A percentile compares a stretch with the other conserved stretches of the same genome.
Evolutionary conservation across 1,284 basidiomycete genomes (phyloP).

Genomic region (Naganishia albida): DNA sequence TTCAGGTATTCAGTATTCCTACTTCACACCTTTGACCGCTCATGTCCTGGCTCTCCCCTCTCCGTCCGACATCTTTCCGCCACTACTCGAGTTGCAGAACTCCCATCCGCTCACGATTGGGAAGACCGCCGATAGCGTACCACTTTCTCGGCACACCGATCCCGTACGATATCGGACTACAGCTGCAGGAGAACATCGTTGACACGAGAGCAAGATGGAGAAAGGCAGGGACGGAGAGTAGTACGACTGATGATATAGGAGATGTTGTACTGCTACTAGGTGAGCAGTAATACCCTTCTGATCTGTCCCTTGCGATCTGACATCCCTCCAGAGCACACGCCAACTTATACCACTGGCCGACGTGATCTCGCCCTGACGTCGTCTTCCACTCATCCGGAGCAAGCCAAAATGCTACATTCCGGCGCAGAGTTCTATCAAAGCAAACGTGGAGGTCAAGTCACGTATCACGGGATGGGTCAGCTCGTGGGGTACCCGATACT

Average conservation of each 20-base stretch:
- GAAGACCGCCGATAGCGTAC: conserved; percentile 65
- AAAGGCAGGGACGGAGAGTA: not conserved
- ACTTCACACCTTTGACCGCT: no score
- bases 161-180: conserved; percentile 69
- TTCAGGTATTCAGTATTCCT: no score
- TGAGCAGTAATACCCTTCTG: conserved; percentile 38
- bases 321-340: conserved; percentile 67
- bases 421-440: conserved; percentile 87
- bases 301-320: conserved; percentile 30
- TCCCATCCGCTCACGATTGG: not conserved
- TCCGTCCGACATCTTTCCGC: not conserved
- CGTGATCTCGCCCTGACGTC: conserved; percentile 64
- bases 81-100: conserved; percentile 12
- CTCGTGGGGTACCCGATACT: conserved; percentile 93
- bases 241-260: conserved; percentile 53
- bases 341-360: conserved; percentile 90
- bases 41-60: not conserved
- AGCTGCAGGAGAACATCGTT: conserved; percentile 70
- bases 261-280: conserved; percentile 59
- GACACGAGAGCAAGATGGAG: conserved; percentile 39
- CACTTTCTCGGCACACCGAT: conserved; percentile 73
- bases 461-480: conserved; percentile 97
- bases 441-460: conserved; percentile 86
- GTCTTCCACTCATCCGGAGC: conserved; percentile 64
- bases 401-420: conserved; percentile 65